Conservation (phyloP, 768 basidiomycete genomes). For the Gymnopilus junonius region DNA sequence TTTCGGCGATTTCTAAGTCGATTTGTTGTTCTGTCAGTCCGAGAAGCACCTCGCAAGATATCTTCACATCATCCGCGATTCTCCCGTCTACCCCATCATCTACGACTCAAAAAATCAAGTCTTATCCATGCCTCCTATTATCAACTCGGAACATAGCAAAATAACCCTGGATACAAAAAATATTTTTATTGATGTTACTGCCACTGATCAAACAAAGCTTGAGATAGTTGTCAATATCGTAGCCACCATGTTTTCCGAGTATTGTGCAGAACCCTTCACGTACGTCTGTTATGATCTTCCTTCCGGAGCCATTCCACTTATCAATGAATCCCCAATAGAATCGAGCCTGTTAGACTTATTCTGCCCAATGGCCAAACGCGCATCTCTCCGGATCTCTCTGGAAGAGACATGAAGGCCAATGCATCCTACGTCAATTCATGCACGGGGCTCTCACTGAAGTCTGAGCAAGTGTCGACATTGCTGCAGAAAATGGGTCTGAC, state of each 20-base stretch:
- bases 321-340: slow-evolving; percentile 47
- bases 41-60: slow-evolving; percentile 92
- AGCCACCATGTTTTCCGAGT: slow-evolving; percentile 97
- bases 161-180: slow-evolving; percentile 93
- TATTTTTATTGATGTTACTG: slow-evolving; percentile 96
- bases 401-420: slow-evolving; percentile 71
- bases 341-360: slow-evolving; percentile 91
- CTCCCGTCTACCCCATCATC: slow-evolving; percentile 96
- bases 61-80: slow-evolving; percentile 91
- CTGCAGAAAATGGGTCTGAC: slow-evolving; percentile 85
- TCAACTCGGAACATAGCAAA: slow-evolving; percentile 97
- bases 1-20: not conserved
- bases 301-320: not conserved
- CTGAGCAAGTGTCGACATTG: slow-evolving; percentile 68
- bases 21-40: slow-evolving; percentile 52
- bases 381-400: slow-evolving; percentile 83
- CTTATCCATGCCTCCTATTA: slow-evolving; percentile 97
- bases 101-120: slow-evolving; percentile 90
- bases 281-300: slow-evolving; percentile 43
- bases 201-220: slow-evolving; percentile 95
- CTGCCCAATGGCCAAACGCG: slow-evolving; percentile 75
- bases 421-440: slow-evolving; percentile 96
- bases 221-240: slow-evolving; percentile 96
- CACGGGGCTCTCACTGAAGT: slow-evolving; percentile 78
- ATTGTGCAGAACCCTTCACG: slow-evolving; percentile 92